phyloP scores from a whole-genome alignment of 495 filamentous ascomycete species.

The Talaromyces stipitatus region DNA sequence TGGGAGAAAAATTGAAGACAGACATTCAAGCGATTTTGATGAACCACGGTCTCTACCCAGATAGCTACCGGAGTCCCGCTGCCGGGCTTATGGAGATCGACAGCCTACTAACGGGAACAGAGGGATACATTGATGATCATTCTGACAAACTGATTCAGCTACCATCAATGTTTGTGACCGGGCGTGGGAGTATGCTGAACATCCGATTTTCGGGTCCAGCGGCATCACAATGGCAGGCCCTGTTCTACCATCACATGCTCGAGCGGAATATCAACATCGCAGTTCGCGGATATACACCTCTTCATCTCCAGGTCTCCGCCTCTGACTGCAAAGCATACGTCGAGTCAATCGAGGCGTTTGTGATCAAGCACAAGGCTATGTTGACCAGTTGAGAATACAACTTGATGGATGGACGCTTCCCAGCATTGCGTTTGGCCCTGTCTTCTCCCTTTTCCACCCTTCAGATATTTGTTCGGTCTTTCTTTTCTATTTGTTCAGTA shows the following conservation, averaged over 20 bases:
- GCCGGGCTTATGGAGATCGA: neutral
- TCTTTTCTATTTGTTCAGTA: too few species aligned
- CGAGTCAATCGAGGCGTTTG: constrained; percentile 14
- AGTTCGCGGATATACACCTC: constrained; percentile 18
- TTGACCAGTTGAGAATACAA: too few species aligned
- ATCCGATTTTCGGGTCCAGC: constrained; percentile 6
- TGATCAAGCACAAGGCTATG: constrained; percentile 7
- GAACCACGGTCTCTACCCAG: neutral
- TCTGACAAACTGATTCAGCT: neutral
- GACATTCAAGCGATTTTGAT: constrained; percentile 10
- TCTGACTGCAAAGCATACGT: constrained; percentile 6
- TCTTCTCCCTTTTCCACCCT: too few species aligned
- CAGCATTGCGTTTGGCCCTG: too few species aligned
- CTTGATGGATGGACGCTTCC: too few species aligned
- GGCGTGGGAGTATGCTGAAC: constrained; percentile 14
- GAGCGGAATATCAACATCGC: constrained; percentile 20
- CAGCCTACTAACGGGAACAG: neutral
- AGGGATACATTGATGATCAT: neutral
- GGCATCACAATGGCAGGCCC: constrained; percentile 8
- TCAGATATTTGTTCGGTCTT: too few species aligned
- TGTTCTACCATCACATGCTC: constrained; percentile 23
- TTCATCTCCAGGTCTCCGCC: constrained; percentile 14
- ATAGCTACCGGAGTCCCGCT: neutral
- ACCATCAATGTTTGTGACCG: constrained; percentile 14
- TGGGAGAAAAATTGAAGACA: constrained; percentile 19